Conservation (phyloP, 2,329 filamentous ascomycete species). For the Xenosphaeropsis pyriputrescens region DNA sequence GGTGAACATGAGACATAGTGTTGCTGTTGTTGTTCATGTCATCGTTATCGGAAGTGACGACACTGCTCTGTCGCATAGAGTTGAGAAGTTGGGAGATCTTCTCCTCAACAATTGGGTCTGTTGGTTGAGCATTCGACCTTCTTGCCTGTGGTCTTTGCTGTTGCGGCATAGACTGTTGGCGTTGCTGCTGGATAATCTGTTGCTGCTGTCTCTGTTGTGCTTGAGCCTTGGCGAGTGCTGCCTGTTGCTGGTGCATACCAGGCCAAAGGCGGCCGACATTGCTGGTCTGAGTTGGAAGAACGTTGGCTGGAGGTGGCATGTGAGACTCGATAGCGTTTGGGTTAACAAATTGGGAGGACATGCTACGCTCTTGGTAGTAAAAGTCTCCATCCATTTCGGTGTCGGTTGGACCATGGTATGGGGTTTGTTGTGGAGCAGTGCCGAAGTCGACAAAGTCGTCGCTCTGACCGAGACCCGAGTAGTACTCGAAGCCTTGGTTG, state of each 20-base stretch:
- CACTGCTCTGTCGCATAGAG: slow-evolving; percentile 65
- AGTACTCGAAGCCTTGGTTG: slow-evolving; percentile 22
- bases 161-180: slow-evolving; percentile 20
- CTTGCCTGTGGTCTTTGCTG: slow-evolving; percentile 21
- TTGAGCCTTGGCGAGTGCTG: slow-evolving; percentile 60
- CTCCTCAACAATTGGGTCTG: slow-evolving; percentile 69
- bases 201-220: slow-evolving; percentile 55
- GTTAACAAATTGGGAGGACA: slow-evolving; percentile 44
- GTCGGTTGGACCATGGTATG: slow-evolving; percentile 41
- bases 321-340: slow-evolving; percentile 55
- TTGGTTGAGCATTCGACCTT: slow-evolving; percentile 19
- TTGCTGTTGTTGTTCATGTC: slow-evolving; percentile 21
- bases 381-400: slow-evolving; percentile 62
- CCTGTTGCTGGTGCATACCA: slow-evolving; percentile 83
- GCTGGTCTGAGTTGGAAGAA: slow-evolving; percentile 30
- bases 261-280: slow-evolving; percentile 69
- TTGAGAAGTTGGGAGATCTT: slow-evolving; percentile 87
- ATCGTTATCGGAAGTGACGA: slow-evolving; percentile 36
- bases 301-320: slow-evolving; percentile 26
- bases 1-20: slow-evolving; percentile 51
- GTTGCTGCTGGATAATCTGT: slow-evolving; percentile 43
- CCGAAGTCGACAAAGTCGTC: slow-evolving; percentile 62
- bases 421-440: slow-evolving; percentile 37
- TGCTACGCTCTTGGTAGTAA: slow-evolving; percentile 38
- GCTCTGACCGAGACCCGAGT: slow-evolving; percentile 39